These are phyloP conservation scores for Aphanomyces euteiches DNA, from an alignment of 352 stramenopile species.

Conservation along the genomic window DNA sequence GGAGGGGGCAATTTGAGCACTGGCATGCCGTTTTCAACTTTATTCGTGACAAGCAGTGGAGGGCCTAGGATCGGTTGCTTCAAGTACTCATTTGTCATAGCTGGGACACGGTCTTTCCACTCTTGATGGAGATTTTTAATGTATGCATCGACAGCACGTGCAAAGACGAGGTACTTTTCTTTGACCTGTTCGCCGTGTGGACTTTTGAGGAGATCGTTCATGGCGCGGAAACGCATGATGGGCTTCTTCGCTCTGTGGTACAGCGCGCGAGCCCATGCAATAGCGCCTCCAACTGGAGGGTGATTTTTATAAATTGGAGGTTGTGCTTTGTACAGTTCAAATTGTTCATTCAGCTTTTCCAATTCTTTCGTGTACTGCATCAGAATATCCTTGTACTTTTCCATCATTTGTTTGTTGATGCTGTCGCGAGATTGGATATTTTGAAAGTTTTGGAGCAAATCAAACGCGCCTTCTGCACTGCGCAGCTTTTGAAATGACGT, in stretches of 20 bases:
- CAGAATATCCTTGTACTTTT: slow-evolving; percentile 96
- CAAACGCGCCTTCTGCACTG: slow-evolving; percentile 92
- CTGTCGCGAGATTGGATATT: slow-evolving; percentile 93
- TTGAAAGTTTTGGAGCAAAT: slow-evolving; percentile 96
- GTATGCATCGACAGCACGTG: slow-evolving; percentile 88
- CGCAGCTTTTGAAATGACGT: slow-evolving; percentile 94
- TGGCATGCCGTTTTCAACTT: slow-evolving; percentile 69
- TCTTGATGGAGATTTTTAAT: slow-evolving; percentile 90
- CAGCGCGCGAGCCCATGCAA: slow-evolving; percentile 74
- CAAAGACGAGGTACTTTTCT: slow-evolving; percentile 92
- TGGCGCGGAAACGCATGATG: slow-evolving; percentile 91
- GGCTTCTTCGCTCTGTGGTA: slow-evolving; percentile 93
- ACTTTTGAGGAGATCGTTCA: slow-evolving; percentile 90
- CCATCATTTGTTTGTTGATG: slow-evolving; percentile 96
- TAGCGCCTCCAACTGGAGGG: slow-evolving; percentile 82
- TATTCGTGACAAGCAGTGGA: slow-evolving; percentile 67
- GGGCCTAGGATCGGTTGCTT: slow-evolving; percentile 91
- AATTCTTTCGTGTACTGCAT: slow-evolving; percentile 96
- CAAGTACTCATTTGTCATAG: slow-evolving; percentile 89
- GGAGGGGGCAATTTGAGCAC: slow-evolving; percentile 82
- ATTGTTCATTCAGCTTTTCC: slow-evolving; percentile 87
- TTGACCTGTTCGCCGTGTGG: slow-evolving; percentile 91
- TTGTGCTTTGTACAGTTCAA: slow-evolving; percentile 71
- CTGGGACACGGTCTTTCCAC: slow-evolving; percentile 86
- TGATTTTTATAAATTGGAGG: slow-evolving; percentile 93